phyloP scores from a whole-genome alignment of 306 rosid genomes.

The Gastrolobium villosum region DNA sequence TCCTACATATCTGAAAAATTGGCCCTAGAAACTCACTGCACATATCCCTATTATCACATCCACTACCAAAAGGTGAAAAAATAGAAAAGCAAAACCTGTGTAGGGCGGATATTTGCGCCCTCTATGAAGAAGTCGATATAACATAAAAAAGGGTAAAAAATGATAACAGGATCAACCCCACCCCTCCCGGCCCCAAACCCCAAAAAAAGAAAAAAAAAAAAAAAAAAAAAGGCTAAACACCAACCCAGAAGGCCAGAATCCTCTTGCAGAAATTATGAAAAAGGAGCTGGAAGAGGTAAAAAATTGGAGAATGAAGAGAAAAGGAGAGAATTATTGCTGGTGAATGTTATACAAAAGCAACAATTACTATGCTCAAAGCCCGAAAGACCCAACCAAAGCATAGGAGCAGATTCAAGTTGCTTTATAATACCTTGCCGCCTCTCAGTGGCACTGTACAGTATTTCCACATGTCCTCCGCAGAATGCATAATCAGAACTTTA shows the following conservation, averaged over 20 bases:
- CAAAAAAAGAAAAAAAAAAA: too few species aligned
- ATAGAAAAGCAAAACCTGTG: slow-evolving; percentile 47
- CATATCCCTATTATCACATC: slow-evolving; percentile 56
- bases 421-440: slow-evolving; percentile 47
- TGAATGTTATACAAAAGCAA: slow-evolving; percentile 72
- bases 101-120: slow-evolving; percentile 61
- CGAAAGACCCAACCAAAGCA: slow-evolving; percentile 50
- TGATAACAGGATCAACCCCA: too few species aligned
- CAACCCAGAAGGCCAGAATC: slow-evolving; percentile 38
- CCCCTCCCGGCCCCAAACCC: too few species aligned
- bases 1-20: slow-evolving; percentile 52
- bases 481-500: slow-evolving; percentile 49
- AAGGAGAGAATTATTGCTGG: slow-evolving; percentile 66
- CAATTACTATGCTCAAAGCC: slow-evolving; percentile 62
- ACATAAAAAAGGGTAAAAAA: slow-evolving; percentile 20
- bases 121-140: slow-evolving; percentile 47
- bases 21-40: slow-evolving; percentile 55
- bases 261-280: slow-evolving; percentile 44
- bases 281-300: slow-evolving; percentile 45
- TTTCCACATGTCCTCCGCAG: slow-evolving; percentile 54
- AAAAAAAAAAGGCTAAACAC: not conserved
- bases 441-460: slow-evolving; percentile 60
- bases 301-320: slow-evolving; percentile 46
- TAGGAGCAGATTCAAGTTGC: slow-evolving; percentile 52
- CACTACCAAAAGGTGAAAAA: slow-evolving; percentile 48